Percentiles rank a stretch among this genome's conserved stretches.
Conservation (phyloP, 768 basidiomycete species). For the Cyathus striatus region DNA sequence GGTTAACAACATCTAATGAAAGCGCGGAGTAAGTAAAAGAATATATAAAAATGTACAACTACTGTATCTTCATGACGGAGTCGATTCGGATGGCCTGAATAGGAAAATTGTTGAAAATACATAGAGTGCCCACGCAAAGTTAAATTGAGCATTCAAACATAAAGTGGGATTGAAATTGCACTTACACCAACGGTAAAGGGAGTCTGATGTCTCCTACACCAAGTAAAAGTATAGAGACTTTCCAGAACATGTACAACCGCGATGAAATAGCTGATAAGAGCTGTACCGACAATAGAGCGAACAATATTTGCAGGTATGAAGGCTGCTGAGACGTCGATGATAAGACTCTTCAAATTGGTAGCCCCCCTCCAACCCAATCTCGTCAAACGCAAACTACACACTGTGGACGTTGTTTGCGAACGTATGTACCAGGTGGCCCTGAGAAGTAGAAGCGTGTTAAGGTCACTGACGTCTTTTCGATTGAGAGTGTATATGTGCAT, state of each 20-base stretch:
- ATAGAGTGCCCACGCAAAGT: conserved; percentile 41
- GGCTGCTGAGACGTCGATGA: conserved; percentile 18
- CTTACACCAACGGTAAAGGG: conserved; percentile 36
- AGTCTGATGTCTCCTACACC: conserved; percentile 46
- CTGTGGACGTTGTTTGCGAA: too few relatives aligned
- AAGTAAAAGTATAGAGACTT: conserved; percentile 36
- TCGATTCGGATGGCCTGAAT: conserved; percentile 70
- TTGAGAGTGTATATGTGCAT: too few relatives aligned
- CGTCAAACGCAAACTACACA: too few relatives aligned
- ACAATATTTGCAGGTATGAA: conserved; percentile 26
- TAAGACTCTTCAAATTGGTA: too few relatives aligned
- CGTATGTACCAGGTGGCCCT: too few relatives aligned
- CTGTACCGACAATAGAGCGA: conserved; percentile 21
- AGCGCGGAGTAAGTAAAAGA: too few relatives aligned
- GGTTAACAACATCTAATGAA: too few relatives aligned
- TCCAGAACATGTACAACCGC: conserved; percentile 40
- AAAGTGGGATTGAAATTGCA: conserved; percentile 2
- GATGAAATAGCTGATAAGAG: conserved; percentile 19
- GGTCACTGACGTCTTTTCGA: too few relatives aligned
- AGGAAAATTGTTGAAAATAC: conserved; percentile 38
- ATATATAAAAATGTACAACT: too few relatives aligned
- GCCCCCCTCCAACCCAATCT: too few relatives aligned
- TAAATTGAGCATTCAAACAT: not conserved
- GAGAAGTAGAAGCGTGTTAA: too few relatives aligned
- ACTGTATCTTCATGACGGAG: conserved; percentile 75